Percentiles rank a stretch among this genome's conserved stretches.
Evolutionary conservation across 805 yeast species (phyloP).

Genomic region (Blastobotrys americana): DNA sequence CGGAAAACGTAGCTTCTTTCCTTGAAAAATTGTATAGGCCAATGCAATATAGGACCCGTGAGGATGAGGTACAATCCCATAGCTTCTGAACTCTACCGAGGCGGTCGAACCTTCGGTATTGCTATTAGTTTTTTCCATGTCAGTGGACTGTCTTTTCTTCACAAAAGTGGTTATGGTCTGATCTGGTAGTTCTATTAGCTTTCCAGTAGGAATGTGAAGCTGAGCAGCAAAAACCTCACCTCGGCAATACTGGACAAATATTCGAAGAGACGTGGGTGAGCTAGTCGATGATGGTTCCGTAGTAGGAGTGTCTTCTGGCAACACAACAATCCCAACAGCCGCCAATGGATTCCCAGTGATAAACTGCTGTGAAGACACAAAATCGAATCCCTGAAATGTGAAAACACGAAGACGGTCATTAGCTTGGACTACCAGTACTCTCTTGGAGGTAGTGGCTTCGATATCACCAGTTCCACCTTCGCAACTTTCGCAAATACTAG

Average conservation of each 20-base stretch:
- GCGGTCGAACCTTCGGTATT: background rate
- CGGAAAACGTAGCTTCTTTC: conserved; percentile 18
- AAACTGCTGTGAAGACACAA: background rate
- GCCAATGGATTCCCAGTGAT: background rate
- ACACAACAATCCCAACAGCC: background rate
- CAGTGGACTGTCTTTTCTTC: conserved; percentile 5
- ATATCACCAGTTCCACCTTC: too few species aligned
- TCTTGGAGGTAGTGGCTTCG: background rate
- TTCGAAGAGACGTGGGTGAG: background rate
- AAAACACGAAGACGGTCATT: background rate
- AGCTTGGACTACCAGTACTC: background rate
- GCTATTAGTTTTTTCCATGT: background rate
- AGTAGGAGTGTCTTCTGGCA: background rate
- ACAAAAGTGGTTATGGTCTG: conserved; percentile 5
- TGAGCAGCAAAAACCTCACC: conserved; percentile 9
- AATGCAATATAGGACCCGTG: conserved; percentile 16
- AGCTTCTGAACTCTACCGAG: conserved; percentile 13
- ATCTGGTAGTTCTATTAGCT: background rate
- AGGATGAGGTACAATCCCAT: conserved; percentile 15
- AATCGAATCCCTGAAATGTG: background rate
- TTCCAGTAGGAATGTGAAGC: conserved; percentile 2
- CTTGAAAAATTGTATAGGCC: conserved; percentile 14
- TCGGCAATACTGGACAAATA: conserved; percentile 1
- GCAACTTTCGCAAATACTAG: too few species aligned
- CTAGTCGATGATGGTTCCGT: background rate